Base-by-base conservation (phyloP, 1,139 yeast genomes). In the Blastobotrys elegans region DNA sequence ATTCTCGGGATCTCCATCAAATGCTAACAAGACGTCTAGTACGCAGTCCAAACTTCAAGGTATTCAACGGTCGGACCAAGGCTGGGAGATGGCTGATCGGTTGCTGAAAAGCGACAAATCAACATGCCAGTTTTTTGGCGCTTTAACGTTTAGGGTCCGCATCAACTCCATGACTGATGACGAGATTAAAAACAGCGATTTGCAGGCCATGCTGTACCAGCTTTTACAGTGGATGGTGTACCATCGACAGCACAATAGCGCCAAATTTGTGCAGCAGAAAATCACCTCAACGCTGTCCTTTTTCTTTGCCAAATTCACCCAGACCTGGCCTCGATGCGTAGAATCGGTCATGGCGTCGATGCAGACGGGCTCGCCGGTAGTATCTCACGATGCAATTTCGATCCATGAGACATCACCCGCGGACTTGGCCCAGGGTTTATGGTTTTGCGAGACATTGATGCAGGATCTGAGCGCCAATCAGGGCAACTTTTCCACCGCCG, bases 41-140 rank as follows among this genome's bases (percentile, higher is more conserved):
- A 55, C 74, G 14, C 86, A 80, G 53, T 65, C 67, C 17, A 63
- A 68, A 43, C 68, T 80, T 14, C 82, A 77, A 52, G 53, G 54
- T 6, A 59, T 74, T 10, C 86, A 80, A 56, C 68, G 65, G 50
- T 72, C 80, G 2, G 64, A 67, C 1, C 61, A 70, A 46, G 85
- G 82, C 2, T 74, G 75, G 67, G 61, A 65, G 20, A 60, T 80
- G 36, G 86, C 81, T 0, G 58, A 64, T 18, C 50, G 59, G 38
- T 66, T 80, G 38, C 66, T 80, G 46, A 60, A 62, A 33, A 51
- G 64, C 22, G 45, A 51, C n/a, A 60, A 67, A 4, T 68, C 76
- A 2, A 65, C 66, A 34, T 76, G 81, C 54, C 76, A 74, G 55
- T 80, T 77, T 57, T 77, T 81, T 55, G 86, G 86, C 0, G 86